A percentile compares a stretch with the other conserved stretches of the same genome.
These are phyloP conservation scores for Cephaloascus fragrans DNA, from an alignment of 805 yeast genomes.

Conservation along the genomic window DNA sequence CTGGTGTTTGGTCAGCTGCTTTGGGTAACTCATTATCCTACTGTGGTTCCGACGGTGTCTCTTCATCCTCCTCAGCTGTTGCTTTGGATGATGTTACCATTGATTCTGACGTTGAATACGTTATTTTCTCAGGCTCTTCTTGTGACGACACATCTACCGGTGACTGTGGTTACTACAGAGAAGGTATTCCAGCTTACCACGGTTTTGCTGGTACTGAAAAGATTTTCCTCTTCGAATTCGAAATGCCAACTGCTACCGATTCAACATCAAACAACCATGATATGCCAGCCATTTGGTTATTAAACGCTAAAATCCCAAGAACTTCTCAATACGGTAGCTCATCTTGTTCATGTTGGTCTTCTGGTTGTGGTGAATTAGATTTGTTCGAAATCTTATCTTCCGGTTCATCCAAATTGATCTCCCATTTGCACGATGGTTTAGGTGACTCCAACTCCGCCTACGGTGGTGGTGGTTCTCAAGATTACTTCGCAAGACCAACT, in stretches of 20 bases:
- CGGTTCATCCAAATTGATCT: constrained; percentile 67
- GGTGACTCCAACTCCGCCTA: constrained; percentile 44
- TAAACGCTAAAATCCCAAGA: constrained; percentile 94
- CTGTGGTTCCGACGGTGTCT: constrained; percentile 67
- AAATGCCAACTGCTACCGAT: constrained; percentile 69
- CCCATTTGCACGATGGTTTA: constrained; percentile 81
- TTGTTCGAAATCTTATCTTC: constrained; percentile 77
- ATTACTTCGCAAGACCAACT: constrained; percentile 84
- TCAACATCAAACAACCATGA: constrained; percentile 55
- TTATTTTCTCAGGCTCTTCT: constrained; percentile 67
- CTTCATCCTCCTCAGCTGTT: constrained; percentile 60
- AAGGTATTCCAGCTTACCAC: constrained; percentile 83
- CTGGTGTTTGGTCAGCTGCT: constrained; percentile 79
- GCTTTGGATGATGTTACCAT: constrained; percentile 62
- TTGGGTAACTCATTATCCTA: constrained; percentile 92
- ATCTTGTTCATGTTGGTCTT: constrained; percentile 88
- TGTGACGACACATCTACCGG: constrained; percentile 39
- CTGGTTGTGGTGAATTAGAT: constrained; percentile 98
- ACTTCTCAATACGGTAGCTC: constrained; percentile 85
- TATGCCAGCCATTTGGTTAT: constrained; percentile 98
- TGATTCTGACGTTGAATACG: constrained; percentile 67
- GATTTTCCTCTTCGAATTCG: constrained; percentile 87
- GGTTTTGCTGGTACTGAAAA: constrained; percentile 83
- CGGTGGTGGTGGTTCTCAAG: constrained; percentile 85
- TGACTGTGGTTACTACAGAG: constrained; percentile 81